Conservation (phyloP, 345 rosid species). For the Salix arbutifolia region DNA sequence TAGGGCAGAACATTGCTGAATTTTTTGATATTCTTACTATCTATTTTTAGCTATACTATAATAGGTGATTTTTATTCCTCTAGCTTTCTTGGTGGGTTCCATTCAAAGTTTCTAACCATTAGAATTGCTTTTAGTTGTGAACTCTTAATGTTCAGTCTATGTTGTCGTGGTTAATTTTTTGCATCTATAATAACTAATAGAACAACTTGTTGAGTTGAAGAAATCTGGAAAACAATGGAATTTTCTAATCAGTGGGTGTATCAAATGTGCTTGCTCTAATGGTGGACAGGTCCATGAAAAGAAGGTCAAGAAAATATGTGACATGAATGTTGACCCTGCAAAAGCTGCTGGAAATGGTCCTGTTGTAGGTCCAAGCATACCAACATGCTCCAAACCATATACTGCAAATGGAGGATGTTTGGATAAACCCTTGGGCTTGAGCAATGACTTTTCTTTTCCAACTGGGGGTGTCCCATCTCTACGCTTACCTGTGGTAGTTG, state of each 20-base stretch:
- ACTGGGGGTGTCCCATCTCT: slow-evolving; percentile 64
- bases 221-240: slow-evolving; percentile 2
- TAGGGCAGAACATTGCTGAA: slow-evolving; percentile 22
- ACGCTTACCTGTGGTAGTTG: slow-evolving; percentile 88
- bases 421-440: slow-evolving; percentile 26
- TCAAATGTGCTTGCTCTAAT: slow-evolving; percentile 8
- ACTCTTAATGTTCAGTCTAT: background rate
- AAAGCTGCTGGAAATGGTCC: slow-evolving; percentile 44
- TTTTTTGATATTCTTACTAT: background rate
- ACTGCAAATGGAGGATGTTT: slow-evolving; percentile 55
- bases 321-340: slow-evolving; percentile 65
- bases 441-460: slow-evolving; percentile 54
- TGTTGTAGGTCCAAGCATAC: slow-evolving; percentile 39
- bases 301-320: slow-evolving; percentile 80
- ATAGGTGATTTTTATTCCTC: background rate
- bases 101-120: background rate
- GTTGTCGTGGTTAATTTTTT: background rate
- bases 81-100: background rate
- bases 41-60: background rate
- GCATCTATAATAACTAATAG: background rate
- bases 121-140: background rate
- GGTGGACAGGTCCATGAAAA: slow-evolving; percentile 80
- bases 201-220: background rate
- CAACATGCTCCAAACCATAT: slow-evolving; percentile 32
- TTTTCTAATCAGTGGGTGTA: background rate